Evolutionary conservation across 176 grass and related monocot species (phyloP), one percentile per base, ranked within the genome.

Genomic region (Aegilops speltoides): DNA sequence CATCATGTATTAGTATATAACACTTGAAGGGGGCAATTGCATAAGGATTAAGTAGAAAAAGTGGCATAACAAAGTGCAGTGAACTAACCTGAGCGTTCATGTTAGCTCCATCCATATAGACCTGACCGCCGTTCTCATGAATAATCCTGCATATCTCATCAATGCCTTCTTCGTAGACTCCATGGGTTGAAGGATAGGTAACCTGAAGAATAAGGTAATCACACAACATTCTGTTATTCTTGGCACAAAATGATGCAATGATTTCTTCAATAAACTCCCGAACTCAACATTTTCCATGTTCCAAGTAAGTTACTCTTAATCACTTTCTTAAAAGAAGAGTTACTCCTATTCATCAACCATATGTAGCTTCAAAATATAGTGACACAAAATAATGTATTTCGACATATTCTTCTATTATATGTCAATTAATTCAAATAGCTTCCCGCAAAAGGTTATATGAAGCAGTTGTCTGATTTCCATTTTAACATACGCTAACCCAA

Each of bases 51-150:
- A 28, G 20, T 81, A 77, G 28, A 33, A 14, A 61, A 69, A 10
- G 14, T 63, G 28, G 31, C 22, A 73, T 45, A 64, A 71, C 3
- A 82, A 79, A 23, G 15, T 76, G 76, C 80, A 45, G 76, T 89
- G 70, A 43, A 81, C 56, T 84, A 83, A 97, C 97, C 94, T 99
- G 97, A 88, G 97, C 97, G 83, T 99, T 99, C 97, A 99, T 99
- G 80, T 99, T 99, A 83, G 97, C 97, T 59, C 97, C 97, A 78
- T 99, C 97, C 97, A 99, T 99, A 75, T 99, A 99, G 45, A 99
- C 97, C 86, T 99, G 94, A 11, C 97, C 97, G 20, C 94, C 97
- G 71, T 99, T 99, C 8, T 99, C 92, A 72, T 99, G 97, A 93
- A 99, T 92, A 59, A 94, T 94, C 82, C 81, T 99, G 92, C 97